Evolutionary conservation across 78 protist genomes (phyloP), one percentile per base, ranked within the genome.

Genomic region (Polysphondylium violaceum): DNA sequence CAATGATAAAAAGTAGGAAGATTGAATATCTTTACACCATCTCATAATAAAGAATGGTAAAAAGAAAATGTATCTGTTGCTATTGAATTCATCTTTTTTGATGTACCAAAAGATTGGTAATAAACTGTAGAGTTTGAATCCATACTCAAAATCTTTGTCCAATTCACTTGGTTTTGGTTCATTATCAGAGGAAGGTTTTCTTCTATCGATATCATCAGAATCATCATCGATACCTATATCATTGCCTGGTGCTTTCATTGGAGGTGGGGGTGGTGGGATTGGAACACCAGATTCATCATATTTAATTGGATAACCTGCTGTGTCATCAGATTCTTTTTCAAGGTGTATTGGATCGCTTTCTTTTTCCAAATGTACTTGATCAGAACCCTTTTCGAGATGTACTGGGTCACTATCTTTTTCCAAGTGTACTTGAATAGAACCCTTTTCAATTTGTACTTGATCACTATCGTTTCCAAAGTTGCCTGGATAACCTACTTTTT

Each of bases 81-180:
- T n/a, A n/a, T n/a, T n/a, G n/a, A n/a, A n/a, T n/a, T n/a, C 35
- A 12, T 29, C 36, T 17, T 73, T 69, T 19, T 35, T 40, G 3
- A 29, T 35, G 44, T 53, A 83, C 55, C 36, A 83, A 17, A 74
- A 29, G n/a, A 83, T n/a, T 83, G 91, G 91, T 25, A 83, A 43
- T 12, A 83, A 56, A 25, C 60, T 51, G 8, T 50, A 17, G 33
- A 67, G 25, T 16, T 51, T 40, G 0, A 31, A 58, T 19, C 33
- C 50, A n/a, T 43, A 36, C 38, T 53, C 35, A 4, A 14, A 2
- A 19, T n/a, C 4, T 4, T 43, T 16, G 44, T 6, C 9, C 19
- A 21, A 25, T 4, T 36, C 2, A 1, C n/a, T 21, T 36, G 44
- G 55, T 69, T 83, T 40, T 21, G 12, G 21, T 27, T 3, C 19